Evolutionary conservation across 2,329 filamentous ascomycete genomes (phyloP).

Genomic region (Diaporthe nobilis): DNA sequence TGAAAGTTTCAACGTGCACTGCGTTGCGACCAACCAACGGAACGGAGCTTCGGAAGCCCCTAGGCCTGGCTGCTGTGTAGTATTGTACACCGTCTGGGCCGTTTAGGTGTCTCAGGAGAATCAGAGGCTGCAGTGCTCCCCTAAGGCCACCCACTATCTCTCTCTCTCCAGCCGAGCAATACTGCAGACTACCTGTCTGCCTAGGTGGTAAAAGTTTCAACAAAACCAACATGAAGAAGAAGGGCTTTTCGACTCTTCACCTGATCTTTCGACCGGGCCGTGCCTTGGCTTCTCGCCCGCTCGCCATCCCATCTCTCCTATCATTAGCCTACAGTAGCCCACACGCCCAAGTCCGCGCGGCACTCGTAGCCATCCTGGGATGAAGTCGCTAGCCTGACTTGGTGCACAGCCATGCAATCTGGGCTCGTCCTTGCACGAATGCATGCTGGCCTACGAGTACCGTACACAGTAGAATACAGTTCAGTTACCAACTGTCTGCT

Average conservation of each 20-base stretch:
- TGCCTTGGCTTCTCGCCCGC: not conserved
- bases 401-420: not conserved
- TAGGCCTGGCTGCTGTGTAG: not conserved
- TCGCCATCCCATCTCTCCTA: conserved; percentile 3
- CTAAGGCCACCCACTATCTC: not conserved
- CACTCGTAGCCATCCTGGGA: not conserved
- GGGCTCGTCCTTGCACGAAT: conserved; percentile 1
- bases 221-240: not conserved
- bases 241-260: not conserved
- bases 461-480: too few relatives aligned
- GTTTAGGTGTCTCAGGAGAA: not conserved
- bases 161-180: not conserved
- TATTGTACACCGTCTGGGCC: not conserved
- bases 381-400: conserved; percentile 14
- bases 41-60: not conserved
- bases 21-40: not conserved
- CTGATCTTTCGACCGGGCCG: conserved; percentile 9
- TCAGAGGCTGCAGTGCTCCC: not conserved
- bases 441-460: not conserved
- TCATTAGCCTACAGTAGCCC: not conserved
- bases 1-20: not conserved
- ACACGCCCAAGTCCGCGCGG: not conserved
- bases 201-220: not conserved
- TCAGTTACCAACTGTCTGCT: not conserved
- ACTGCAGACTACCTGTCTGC: not conserved